Percentiles rank a stretch among this genome's conserved stretches.
Evolutionary conservation across 345 rosid species (phyloP).

Genomic region (Euphorbia tirucalli): DNA sequence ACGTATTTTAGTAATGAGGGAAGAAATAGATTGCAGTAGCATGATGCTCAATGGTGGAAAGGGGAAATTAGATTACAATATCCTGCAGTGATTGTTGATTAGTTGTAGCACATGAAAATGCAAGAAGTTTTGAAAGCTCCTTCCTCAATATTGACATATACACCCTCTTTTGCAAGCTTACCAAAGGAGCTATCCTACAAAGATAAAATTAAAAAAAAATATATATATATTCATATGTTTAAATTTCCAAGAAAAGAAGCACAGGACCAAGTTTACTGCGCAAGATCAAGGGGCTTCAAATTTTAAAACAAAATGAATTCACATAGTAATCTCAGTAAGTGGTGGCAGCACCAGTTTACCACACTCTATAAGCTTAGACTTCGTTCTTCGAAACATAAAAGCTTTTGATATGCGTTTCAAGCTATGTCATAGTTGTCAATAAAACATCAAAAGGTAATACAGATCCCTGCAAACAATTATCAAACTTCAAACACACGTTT

Average conservation of each 20-base stretch:
- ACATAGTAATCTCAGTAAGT: slow-evolving; percentile 85
- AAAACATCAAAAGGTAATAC: slow-evolving; percentile 69
- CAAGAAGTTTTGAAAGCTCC: no score
- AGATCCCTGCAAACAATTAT: slow-evolving; percentile 43
- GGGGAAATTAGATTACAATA: slow-evolving; percentile 47
- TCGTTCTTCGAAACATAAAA: slow-evolving; percentile 87
- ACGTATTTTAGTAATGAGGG: not conserved
- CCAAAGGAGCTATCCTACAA: slow-evolving; percentile 76
- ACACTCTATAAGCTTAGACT: no score
- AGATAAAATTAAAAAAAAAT: slow-evolving; percentile 18
- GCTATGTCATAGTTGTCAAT: slow-evolving; percentile 79
- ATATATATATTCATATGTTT: no score
- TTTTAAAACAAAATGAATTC: slow-evolving; percentile 22
- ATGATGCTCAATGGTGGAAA: slow-evolving; percentile 5
- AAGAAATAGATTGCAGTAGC: not conserved
- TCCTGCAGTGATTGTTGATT: slow-evolving; percentile 75
- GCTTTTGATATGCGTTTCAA: slow-evolving; percentile 52
- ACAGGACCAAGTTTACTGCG: not conserved
- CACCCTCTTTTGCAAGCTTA: slow-evolving; percentile 69
- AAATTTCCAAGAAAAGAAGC: not conserved
- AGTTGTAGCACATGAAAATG: slow-evolving; percentile 57
- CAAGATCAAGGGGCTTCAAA: not conserved
- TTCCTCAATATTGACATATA: slow-evolving; percentile 69
- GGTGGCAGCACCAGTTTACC: slow-evolving; percentile 71
- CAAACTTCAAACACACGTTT: not conserved